Evolutionary conservation across 345 rosid species (phyloP), one percentile per base, ranked within the genome.

Genomic region (rapeseed (Brassica napus)): DNA sequence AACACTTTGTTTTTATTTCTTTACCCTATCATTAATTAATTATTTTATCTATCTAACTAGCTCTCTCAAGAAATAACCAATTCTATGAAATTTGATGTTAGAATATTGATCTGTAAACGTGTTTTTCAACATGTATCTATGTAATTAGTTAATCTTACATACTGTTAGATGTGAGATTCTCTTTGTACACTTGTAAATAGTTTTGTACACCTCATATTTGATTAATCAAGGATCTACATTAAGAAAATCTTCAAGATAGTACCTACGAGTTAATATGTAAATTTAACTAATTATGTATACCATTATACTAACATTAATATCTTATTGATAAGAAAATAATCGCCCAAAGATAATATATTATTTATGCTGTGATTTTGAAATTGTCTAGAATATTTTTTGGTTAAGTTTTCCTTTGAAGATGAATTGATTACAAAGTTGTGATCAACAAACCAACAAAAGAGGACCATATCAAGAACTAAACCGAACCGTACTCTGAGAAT

Each of bases 1-100:
- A 67, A 60, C 65, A 44, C 77, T 52, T 49, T 65, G 15, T 78
- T 55, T 57, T 55, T 6, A 32, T 78, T 61, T 31, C 1, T 15
- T 60, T 77, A 34, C 49, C 44, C 2, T n/a, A n/a, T 7, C 47
- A 14, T 39, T 71, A 11, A 35, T 63, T 61, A 37, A 66, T 39
- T 39, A 68, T 10, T 58, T 58, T 59, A 59, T 24, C 7, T 23
- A 24, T 59, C 32, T 59, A 59, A 24, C 15, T 24, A 1, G 1
- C 64, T 10, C 32, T 10, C 73, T 67, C n/a, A 15, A 15, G 6
- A 67, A 57, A 37, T 30, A 67, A 42, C 23, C 8, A 11, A 24
- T 44, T 67, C 11, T 42, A 23, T 32, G 68, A 31, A n/a, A 31
- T 30, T 62, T 63, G 11, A 63, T 5, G 34, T 59, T 0, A 23